A percentile compares a stretch with the other conserved stretches of the same genome.
Evolutionary conservation across 306 rosid species (phyloP).

Genomic region (Potentilla sterilis): DNA sequence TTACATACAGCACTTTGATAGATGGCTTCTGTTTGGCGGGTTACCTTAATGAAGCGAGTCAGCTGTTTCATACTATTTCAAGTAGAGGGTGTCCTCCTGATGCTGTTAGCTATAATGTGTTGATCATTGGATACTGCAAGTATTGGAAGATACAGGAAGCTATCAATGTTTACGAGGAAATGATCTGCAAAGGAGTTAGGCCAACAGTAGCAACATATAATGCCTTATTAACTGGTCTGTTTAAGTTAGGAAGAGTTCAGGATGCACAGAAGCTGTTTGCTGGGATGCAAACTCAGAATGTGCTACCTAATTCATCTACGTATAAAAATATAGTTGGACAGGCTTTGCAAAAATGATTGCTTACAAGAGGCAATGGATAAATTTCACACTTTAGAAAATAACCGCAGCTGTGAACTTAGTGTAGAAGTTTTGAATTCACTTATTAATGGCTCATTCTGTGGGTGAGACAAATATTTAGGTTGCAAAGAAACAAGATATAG

Average conservation of each 20-base stretch:
- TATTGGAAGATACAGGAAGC: slow-evolving; percentile 38
- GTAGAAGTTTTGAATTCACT: slow-evolving; percentile 21
- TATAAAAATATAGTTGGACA: slow-evolving; percentile 27
- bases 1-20: slow-evolving; percentile 38
- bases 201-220: slow-evolving; percentile 30
- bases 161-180: slow-evolving; percentile 26
- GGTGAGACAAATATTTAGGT: background rate
- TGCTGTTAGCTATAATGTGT: slow-evolving; percentile 26
- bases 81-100: slow-evolving; percentile 32
- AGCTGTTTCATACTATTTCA: slow-evolving; percentile 30
- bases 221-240: slow-evolving; percentile 34
- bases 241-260: slow-evolving; percentile 32
- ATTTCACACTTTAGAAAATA: slow-evolving; percentile 28
- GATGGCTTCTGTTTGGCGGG: slow-evolving; percentile 42
- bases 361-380: slow-evolving; percentile 38
- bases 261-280: slow-evolving; percentile 33
- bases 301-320: slow-evolving; percentile 23
- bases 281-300: slow-evolving; percentile 35
- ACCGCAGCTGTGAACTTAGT: slow-evolving; percentile 12
- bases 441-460: slow-evolving; percentile 23
- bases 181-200: slow-evolving; percentile 31
- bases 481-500: background rate
- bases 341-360: slow-evolving; percentile 43
- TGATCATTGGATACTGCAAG: slow-evolving; percentile 42
- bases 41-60: slow-evolving; percentile 28